Evolutionary conservation across 1,139 yeast species (phyloP).

Genomic region (Yamadazyma membranifaciens): DNA sequence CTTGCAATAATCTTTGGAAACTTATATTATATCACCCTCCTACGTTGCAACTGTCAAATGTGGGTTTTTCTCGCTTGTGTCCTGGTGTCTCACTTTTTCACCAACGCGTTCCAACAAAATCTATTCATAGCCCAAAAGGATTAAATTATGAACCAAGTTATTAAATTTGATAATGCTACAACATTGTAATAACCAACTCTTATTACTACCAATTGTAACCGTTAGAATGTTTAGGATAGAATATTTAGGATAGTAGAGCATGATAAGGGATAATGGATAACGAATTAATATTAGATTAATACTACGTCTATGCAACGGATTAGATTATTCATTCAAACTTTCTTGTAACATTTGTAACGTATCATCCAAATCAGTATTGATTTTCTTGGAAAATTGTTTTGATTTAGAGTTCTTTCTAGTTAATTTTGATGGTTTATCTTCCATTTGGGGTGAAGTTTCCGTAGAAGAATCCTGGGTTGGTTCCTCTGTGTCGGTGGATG

Average conservation of each 20-base stretch:
- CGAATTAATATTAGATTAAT: too few relatives aligned
- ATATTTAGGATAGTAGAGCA: too few relatives aligned
- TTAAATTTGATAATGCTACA: too few relatives aligned
- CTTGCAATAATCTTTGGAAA: too few relatives aligned
- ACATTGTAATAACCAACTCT: too few relatives aligned
- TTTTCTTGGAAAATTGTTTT: conserved; percentile 27
- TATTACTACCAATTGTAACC: too few relatives aligned
- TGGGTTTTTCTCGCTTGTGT: conserved; percentile 1
- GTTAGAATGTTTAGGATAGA: too few relatives aligned
- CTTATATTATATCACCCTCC: too few relatives aligned
- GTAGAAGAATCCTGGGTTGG: conserved; percentile 1
- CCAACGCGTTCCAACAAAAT: not conserved
- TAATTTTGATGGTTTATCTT: conserved; percentile 7
- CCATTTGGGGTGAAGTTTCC: conserved; percentile 12
- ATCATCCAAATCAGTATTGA: conserved; percentile 34
- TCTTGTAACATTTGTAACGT: conserved; percentile 44
- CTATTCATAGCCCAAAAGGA: too few relatives aligned
- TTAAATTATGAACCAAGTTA: too few relatives aligned
- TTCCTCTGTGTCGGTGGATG: not conserved
- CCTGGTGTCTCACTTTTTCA: not conserved
- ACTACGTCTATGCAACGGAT: not conserved
- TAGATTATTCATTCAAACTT: conserved; percentile 26
- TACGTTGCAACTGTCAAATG: not conserved
- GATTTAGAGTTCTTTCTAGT: conserved; percentile 25
- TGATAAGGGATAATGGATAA: too few relatives aligned